phyloP scores from a whole-genome alignment of 768 basidiomycete species.

The Lepiota venenata region DNA sequence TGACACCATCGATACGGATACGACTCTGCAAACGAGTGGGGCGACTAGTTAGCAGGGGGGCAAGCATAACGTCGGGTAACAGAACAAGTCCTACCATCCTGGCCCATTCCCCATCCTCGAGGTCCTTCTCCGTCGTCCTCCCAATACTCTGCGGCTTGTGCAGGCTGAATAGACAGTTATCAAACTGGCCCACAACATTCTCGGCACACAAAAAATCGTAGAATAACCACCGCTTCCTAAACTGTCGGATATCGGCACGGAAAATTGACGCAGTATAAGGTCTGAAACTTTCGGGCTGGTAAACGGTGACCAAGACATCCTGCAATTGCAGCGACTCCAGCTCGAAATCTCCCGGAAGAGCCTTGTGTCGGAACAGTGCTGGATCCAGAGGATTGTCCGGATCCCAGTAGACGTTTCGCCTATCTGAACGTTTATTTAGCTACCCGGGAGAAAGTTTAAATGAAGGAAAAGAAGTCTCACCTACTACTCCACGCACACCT shows the following conservation, averaged over 20 bases:
- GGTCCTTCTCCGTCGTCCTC: slow-evolving; percentile 80
- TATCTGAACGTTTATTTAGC: slow-evolving; percentile 49
- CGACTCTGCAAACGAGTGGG: slow-evolving; percentile 67
- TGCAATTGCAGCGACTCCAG: slow-evolving; percentile 87
- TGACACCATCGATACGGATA: slow-evolving; percentile 94
- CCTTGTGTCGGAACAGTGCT: slow-evolving; percentile 71
- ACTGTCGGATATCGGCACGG: slow-evolving; percentile 77
- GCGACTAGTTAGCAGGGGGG: slow-evolving; percentile 1
- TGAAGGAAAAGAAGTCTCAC: slow-evolving; percentile 37
- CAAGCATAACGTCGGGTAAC: neutral
- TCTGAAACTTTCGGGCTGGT: slow-evolving; percentile 90
- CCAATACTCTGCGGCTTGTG: slow-evolving; percentile 97
- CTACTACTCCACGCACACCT: slow-evolving; percentile 91
- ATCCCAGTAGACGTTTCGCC: slow-evolving; percentile 84
- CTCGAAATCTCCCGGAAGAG: slow-evolving; percentile 84
- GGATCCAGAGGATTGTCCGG: slow-evolving; percentile 79
- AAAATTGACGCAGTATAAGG: slow-evolving; percentile 93
- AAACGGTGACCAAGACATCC: slow-evolving; percentile 90
- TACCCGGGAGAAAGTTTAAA: neutral
- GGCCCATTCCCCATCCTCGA: slow-evolving; percentile 80
- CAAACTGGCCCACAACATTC: slow-evolving; percentile 94
- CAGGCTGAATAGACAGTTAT: slow-evolving; percentile 95
- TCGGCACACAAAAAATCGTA: slow-evolving; percentile 95
- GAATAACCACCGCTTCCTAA: slow-evolving; percentile 93
- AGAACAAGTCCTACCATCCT: slow-evolving; percentile 64